Conservation (phyloP, 768 basidiomycete genomes). For the Leccinum subgranulosum region DNA sequence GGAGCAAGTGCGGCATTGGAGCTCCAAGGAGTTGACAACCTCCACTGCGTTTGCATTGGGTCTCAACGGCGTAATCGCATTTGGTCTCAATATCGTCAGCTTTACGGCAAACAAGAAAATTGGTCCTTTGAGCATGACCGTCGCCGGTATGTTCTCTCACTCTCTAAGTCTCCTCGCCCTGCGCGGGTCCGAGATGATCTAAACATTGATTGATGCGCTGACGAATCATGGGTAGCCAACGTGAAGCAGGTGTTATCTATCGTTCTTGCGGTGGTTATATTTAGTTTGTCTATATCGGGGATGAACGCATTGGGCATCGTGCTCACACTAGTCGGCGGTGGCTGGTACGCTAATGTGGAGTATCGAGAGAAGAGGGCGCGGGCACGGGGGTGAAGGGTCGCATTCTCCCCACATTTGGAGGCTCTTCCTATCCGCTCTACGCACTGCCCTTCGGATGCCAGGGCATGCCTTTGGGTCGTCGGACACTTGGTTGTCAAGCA, state of each 20-base stretch:
- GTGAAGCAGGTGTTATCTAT: conserved; percentile 94
- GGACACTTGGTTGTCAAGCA: background rate
- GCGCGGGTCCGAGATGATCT: conserved; percentile 4
- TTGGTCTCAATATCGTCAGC: conserved; percentile 89
- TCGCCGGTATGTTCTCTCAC: conserved; percentile 58
- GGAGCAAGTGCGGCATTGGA: conserved; percentile 50
- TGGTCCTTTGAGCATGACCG: conserved; percentile 87
- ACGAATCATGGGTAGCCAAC: conserved; percentile 53
- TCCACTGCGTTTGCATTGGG: conserved; percentile 52
- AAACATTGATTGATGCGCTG: background rate
- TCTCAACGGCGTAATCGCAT: conserved; percentile 85
- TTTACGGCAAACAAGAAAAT: conserved; percentile 95
- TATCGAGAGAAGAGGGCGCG: conserved; percentile 44
- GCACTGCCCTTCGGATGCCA: background rate
- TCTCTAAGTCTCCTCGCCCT: background rate
- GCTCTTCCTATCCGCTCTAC: background rate
- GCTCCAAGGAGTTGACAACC: conserved; percentile 37
- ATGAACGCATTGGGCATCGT: conserved; percentile 81
- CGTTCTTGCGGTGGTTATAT: conserved; percentile 77
- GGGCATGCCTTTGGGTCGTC: background rate
- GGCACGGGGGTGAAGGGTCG: conserved; percentile 22
- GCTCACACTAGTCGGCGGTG: conserved; percentile 84
- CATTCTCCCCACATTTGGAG: background rate
- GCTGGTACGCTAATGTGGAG: conserved; percentile 72
- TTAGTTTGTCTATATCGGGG: conserved; percentile 75